These are phyloP conservation scores for Danielia reshetovae DNA, from an alignment of 805 yeast species.

Conservation along the genomic window DNA sequence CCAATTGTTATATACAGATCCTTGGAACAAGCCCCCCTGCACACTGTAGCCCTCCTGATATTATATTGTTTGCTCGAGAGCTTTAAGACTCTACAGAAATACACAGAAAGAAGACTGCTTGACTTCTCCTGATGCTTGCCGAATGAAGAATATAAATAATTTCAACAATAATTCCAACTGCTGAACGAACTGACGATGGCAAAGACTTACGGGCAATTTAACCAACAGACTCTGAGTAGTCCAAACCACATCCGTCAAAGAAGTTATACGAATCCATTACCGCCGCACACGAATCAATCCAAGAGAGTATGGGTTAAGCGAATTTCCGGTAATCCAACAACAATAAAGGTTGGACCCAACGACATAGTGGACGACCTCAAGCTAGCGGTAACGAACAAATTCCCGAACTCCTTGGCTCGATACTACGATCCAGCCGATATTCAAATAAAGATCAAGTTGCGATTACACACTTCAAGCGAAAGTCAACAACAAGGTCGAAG, in stretches of 20 bases:
- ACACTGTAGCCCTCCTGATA: no score
- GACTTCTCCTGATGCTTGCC: no score
- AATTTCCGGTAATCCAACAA: slow-evolving; percentile 58
- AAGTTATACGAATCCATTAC: neutral
- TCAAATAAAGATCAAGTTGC: slow-evolving; percentile 15
- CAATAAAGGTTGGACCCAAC: slow-evolving; percentile 53
- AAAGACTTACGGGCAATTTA: neutral
- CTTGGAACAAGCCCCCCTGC: no score
- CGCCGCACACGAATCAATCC: neutral
- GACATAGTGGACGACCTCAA: slow-evolving; percentile 85
- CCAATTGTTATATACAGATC: no score
- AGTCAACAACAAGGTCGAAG: slow-evolving; percentile 3
- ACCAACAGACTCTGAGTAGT: neutral
- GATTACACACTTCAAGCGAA: no score
- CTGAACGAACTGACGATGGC: no score
- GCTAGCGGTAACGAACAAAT: slow-evolving; percentile 54
- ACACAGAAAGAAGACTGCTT: no score
- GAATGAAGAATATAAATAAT: no score
- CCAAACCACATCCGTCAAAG: neutral
- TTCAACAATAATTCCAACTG: neutral
- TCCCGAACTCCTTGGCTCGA: slow-evolving; percentile 62
- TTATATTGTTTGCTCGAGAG: neutral
- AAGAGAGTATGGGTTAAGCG: slow-evolving; percentile 56
- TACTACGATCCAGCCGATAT: slow-evolving; percentile 68
- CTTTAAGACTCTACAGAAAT: no score